Conservation (phyloP, 192 early-diverging fungal species). For the Entophlyctis luteolus region DNA sequence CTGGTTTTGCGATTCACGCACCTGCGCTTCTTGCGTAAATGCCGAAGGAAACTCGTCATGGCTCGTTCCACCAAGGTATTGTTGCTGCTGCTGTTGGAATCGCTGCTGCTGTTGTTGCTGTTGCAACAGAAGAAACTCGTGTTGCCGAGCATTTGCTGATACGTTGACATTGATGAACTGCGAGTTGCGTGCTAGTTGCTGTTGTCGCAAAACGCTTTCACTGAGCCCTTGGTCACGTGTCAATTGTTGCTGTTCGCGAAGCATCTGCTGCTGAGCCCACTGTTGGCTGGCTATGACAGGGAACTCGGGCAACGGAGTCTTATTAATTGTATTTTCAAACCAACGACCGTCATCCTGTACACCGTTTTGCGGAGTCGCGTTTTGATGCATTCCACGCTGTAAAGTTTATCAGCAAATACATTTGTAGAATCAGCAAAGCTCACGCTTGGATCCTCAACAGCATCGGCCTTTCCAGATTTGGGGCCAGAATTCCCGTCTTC, state of each 20-base stretch:
- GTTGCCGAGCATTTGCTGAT: slow-evolving; percentile 9
- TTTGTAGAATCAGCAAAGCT: background rate
- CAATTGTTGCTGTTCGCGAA: slow-evolving; percentile 18
- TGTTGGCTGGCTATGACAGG: background rate
- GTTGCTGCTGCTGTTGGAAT: slow-evolving; percentile 35
- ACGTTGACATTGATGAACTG: background rate
- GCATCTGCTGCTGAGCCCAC: slow-evolving; percentile 13
- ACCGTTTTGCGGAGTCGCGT: background rate
- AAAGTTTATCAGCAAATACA: background rate
- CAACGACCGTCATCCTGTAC: slow-evolving; percentile 13
- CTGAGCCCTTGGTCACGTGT: slow-evolving; percentile 12
- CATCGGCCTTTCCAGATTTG: background rate
- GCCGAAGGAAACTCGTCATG: slow-evolving; percentile 40
- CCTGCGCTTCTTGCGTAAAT: slow-evolving; percentile 38
- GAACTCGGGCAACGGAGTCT: background rate
- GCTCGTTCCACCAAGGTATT: slow-evolving; percentile 9
- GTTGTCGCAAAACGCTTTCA: slow-evolving; percentile 11
- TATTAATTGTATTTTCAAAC: slow-evolving; percentile 5
- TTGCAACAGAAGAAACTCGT: slow-evolving; percentile 24
- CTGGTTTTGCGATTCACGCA: slow-evolving; percentile 37
- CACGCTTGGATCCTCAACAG: background rate
- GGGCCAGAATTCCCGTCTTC: background rate
- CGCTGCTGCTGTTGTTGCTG: slow-evolving; percentile 43
- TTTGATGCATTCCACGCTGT: background rate
- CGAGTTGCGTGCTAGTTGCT: slow-evolving; percentile 9